Evolutionary conservation across 2,329 filamentous ascomycete species (phyloP).

Genomic region (Camillea tinctor): DNA sequence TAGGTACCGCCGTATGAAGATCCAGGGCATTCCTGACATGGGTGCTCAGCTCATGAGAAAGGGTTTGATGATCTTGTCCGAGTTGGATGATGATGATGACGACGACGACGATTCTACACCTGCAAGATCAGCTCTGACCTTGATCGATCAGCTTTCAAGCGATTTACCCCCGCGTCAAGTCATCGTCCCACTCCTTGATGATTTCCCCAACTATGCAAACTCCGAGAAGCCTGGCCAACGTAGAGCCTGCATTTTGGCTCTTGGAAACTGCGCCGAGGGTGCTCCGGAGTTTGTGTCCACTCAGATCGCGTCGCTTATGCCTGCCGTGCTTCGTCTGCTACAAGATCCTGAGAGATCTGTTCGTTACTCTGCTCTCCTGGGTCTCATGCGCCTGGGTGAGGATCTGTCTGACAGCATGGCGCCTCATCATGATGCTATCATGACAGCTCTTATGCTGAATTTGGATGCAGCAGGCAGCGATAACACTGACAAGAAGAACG

Average conservation of each 20-base stretch:
- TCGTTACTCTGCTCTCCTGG: conserved; percentile 81
- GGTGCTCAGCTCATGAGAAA: conserved; percentile 85
- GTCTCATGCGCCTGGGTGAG: conserved; percentile 86
- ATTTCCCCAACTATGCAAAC: conserved; percentile 78
- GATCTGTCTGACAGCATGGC: conserved; percentile 89
- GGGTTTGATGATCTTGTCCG: conserved; percentile 83
- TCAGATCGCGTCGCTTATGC: conserved; percentile 83
- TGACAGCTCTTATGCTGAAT: conserved; percentile 84
- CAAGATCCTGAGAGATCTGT: conserved; percentile 82
- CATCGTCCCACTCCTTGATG: conserved; percentile 85
- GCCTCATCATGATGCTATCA: conserved; percentile 79
- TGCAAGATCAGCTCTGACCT: conserved; percentile 76
- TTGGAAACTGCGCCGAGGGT: conserved; percentile 93
- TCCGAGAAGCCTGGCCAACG: conserved; percentile 74
- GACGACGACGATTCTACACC: conserved; percentile 86
- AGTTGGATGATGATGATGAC: conserved; percentile 75
- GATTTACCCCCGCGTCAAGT: conserved; percentile 92
- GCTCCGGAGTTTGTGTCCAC: conserved; percentile 96
- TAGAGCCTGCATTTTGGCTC: conserved; percentile 84
- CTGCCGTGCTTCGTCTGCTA: conserved; percentile 78
- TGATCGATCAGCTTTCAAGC: conserved; percentile 85
- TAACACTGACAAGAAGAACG: conserved; percentile 69
- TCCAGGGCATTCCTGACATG: conserved; percentile 82
- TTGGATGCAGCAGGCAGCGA: conserved; percentile 75
- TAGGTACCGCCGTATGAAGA: conserved; percentile 90